phyloP scores from a whole-genome alignment of 2,329 filamentous ascomycete genomes.

The Talaromyces verruculosus region DNA sequence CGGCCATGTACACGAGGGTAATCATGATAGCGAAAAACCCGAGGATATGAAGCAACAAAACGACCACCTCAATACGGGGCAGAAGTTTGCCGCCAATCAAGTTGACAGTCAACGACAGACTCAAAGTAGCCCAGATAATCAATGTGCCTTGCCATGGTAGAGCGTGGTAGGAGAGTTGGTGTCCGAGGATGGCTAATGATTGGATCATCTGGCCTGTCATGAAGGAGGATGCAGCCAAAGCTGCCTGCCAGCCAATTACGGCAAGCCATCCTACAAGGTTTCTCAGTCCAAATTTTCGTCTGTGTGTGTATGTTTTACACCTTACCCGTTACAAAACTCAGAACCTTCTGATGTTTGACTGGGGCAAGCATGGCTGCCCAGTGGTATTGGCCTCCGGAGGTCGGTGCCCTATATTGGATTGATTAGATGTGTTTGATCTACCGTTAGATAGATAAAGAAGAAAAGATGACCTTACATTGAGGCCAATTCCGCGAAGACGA shows the following conservation, averaged over 20 bases:
- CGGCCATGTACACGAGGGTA: constrained; percentile 35
- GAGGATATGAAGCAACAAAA: constrained; percentile 51
- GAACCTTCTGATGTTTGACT: constrained; percentile 33
- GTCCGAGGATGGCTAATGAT: constrained; percentile 37
- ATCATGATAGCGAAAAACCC: constrained; percentile 48
- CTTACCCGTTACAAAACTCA: constrained; percentile 40
- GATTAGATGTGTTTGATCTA: not conserved
- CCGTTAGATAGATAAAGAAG: not conserved
- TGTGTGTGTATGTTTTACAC: not conserved
- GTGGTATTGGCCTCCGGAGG: constrained; percentile 43
- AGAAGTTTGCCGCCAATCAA: constrained; percentile 48
- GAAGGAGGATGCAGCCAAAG: constrained; percentile 36
- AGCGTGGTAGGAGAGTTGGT: constrained; percentile 22
- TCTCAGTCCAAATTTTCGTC: not conserved
- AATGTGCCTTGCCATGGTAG: constrained; percentile 45
- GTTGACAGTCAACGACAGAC: constrained; percentile 53
- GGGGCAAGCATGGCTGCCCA: constrained; percentile 43
- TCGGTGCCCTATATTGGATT: constrained; percentile 33
- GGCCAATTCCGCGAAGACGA: constrained; percentile 43
- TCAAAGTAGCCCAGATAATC: constrained; percentile 50
- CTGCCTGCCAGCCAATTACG: constrained; percentile 40
- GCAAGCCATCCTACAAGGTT: constrained; percentile 36
- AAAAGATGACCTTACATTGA: constrained; percentile 34
- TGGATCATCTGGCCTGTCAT: constrained; percentile 38
- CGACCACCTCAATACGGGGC: constrained; percentile 53